These are phyloP conservation scores for Penicillium maclennaniae DNA, from an alignment of 495 filamentous ascomycete genomes.

Conservation along the genomic window DNA sequence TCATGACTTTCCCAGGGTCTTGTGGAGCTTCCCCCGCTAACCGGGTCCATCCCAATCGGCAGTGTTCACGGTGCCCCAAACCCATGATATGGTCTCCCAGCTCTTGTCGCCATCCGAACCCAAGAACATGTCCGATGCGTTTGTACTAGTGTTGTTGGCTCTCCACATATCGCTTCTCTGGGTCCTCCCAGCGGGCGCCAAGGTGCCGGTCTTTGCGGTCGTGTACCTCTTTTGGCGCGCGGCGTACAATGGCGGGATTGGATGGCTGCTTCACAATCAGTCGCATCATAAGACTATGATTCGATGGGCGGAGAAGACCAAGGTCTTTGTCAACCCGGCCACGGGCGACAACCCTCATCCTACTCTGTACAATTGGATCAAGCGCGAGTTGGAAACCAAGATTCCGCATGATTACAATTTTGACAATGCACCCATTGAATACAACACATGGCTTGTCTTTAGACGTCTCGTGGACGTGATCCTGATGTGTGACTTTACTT, in stretches of 20 bases:
- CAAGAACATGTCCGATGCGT: slow-evolving; percentile 83
- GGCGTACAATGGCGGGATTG: slow-evolving; percentile 91
- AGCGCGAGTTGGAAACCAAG: slow-evolving; percentile 87
- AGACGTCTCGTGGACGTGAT: slow-evolving; percentile 92
- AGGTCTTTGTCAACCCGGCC: slow-evolving; percentile 79
- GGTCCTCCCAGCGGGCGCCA: slow-evolving; percentile 60
- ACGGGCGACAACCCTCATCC: slow-evolving; percentile 78
- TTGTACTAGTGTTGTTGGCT: slow-evolving; percentile 78
- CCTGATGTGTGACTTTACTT: slow-evolving; percentile 96
- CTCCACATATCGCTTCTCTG: slow-evolving; percentile 69
- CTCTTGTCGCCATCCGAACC: slow-evolving; percentile 91
- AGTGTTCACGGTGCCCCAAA: slow-evolving; percentile 96
- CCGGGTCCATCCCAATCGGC: slow-evolving; percentile 5
- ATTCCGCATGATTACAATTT: slow-evolving; percentile 93
- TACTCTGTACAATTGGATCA: slow-evolving; percentile 73
- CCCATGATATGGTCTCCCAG: slow-evolving; percentile 98
- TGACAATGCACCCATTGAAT: slow-evolving; percentile 88
- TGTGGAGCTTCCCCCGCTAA: slow-evolving; percentile 19
- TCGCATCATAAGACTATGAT: slow-evolving; percentile 84
- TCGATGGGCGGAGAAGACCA: slow-evolving; percentile 79
- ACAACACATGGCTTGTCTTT: slow-evolving; percentile 98
- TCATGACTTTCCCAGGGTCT: slow-evolving; percentile 1
- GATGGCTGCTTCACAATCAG: slow-evolving; percentile 81
- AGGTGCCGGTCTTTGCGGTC: slow-evolving; percentile 70
- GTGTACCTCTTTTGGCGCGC: slow-evolving; percentile 90